Conservation (phyloP, 2,329 filamentous ascomycete genomes). For the Xylariaceae sp. region DNA sequence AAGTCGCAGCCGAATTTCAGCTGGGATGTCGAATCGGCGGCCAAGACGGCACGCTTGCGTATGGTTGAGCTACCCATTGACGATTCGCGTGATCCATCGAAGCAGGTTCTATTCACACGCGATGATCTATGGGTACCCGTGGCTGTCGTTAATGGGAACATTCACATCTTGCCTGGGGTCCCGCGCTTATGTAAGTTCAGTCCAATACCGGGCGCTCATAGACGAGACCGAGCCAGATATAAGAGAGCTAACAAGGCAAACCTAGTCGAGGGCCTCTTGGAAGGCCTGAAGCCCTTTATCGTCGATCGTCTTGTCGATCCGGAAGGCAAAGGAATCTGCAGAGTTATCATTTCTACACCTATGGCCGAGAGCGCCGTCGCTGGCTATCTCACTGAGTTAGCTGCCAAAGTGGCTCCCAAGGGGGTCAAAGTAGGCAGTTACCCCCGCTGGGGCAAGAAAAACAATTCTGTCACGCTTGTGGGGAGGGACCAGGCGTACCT, state of each 20-base stretch:
- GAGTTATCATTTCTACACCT: constrained; percentile 83
- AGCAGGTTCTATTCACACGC: constrained; percentile 71
- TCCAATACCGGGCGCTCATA: background rate
- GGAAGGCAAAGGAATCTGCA: constrained; percentile 72
- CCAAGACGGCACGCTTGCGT: constrained; percentile 74
- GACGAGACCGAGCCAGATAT: background rate
- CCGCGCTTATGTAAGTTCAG: constrained; percentile 64
- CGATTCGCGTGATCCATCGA: constrained; percentile 54
- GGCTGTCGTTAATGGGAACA: constrained; percentile 82
- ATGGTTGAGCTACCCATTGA: constrained; percentile 89
- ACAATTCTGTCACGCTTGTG: constrained; percentile 88
- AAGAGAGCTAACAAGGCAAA: background rate
- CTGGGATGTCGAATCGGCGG: constrained; percentile 79
- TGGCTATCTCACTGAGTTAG: constrained; percentile 74
- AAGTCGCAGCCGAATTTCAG: constrained; percentile 70
- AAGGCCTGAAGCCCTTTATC: constrained; percentile 68
- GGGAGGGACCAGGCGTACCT: constrained; percentile 71
- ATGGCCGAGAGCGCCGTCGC: constrained; percentile 83
- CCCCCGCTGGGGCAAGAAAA: constrained; percentile 81
- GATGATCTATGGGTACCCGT: constrained; percentile 91
- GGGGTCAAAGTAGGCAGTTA: constrained; percentile 95
- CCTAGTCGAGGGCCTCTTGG: constrained; percentile 67
- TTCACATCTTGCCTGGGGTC: constrained; percentile 89
- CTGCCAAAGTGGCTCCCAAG: constrained; percentile 64
- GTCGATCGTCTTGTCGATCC: constrained; percentile 71